These are phyloP conservation scores for Hypoxylon sp. DNA, from an alignment of 2,329 filamentous ascomycete genomes.

Conservation along the genomic window DNA sequence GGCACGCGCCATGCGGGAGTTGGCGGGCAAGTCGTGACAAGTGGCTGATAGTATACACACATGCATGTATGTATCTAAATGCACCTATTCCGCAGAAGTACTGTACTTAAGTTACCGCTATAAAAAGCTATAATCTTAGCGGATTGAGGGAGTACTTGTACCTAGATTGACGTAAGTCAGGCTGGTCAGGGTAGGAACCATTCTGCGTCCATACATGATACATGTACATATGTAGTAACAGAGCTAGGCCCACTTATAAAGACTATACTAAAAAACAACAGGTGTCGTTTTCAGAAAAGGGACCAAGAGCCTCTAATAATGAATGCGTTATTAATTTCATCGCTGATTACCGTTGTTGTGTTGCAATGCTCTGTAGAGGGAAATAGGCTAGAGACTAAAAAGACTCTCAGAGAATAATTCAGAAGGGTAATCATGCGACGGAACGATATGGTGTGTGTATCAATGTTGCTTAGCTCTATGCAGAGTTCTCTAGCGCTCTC, in stretches of 20 bases:
- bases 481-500: conserved; percentile 29
- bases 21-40: conserved; percentile 28
- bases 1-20: conserved; percentile 22
- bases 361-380: conserved; percentile 29
- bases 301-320: conserved; percentile 32
- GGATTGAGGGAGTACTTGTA: conserved; percentile 19
- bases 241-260: conserved; percentile 33
- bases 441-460: conserved; percentile 3
- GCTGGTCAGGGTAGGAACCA: background rate
- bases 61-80: background rate
- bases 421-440: conserved; percentile 20
- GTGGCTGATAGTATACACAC: conserved; percentile 21
- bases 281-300: conserved; percentile 35
- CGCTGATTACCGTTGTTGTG: conserved; percentile 17
- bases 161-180: background rate
- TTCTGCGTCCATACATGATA: background rate
- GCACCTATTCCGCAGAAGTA: conserved; percentile 16
- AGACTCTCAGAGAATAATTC: conserved; percentile 10
- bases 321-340: conserved; percentile 42
- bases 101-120: conserved; percentile 10
- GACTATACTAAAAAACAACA: conserved; percentile 37
- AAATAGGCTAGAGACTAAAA: conserved; percentile 22
- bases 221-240: background rate
- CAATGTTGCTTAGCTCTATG: conserved; percentile 16
- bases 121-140: conserved; percentile 7